A percentile compares a stretch with the other conserved stretches of the same genome.
Evolutionary conservation across 306 rosid species (phyloP).

Genomic region (Fagus sylvatica): DNA sequence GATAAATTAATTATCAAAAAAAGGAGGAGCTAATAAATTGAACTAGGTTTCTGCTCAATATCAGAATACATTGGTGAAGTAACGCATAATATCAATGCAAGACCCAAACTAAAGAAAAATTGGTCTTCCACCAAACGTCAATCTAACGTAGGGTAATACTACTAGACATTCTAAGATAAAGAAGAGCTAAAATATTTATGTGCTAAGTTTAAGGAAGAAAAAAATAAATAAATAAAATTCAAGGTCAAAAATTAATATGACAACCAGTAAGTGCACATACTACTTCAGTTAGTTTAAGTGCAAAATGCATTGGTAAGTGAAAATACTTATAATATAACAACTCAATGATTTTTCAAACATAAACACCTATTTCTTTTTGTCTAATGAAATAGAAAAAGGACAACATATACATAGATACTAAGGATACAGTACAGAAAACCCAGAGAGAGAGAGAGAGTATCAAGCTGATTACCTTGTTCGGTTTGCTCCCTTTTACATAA

Average conservation of each 20-base stretch:
- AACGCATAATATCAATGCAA: background rate
- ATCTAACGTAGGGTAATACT: background rate
- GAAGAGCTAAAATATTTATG: background rate
- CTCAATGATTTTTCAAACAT: background rate
- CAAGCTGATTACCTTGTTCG: slow-evolving; percentile 67
- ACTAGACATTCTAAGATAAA: background rate
- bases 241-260: background rate
- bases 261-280: background rate
- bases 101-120: background rate
- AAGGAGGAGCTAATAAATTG: background rate
- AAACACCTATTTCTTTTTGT: background rate
- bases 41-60: background rate
- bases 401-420: background rate
- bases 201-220: background rate
- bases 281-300: background rate
- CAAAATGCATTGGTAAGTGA: background rate
- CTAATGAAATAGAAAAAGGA: background rate
- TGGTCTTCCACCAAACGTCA: background rate
- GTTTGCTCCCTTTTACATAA: slow-evolving; percentile 67
- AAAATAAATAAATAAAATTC: background rate
- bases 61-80: background rate
- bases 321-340: background rate
- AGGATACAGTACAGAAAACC: background rate
- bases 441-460: slow-evolving; percentile 20
- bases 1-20: too few species aligned